phyloP scores from a whole-genome alignment of 2,329 filamentous ascomycete species.

The Xylaria sp. region DNA sequence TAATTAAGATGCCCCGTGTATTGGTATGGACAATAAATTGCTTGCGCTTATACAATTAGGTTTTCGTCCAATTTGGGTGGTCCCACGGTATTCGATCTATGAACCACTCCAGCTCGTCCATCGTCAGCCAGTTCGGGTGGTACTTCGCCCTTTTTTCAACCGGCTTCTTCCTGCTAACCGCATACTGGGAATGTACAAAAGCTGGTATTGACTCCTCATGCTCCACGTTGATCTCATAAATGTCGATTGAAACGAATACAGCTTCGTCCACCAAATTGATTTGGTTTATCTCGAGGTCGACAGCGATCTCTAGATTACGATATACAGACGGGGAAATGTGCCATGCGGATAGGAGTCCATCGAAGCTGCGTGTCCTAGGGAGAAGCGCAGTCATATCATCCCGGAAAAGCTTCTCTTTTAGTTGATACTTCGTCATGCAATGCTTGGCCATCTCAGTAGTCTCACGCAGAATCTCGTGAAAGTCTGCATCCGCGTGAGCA shows the following conservation, averaged over 20 bases:
- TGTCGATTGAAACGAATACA: conserved; percentile 28
- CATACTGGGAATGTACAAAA: conserved; percentile 8
- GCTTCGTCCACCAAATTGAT: conserved; percentile 18
- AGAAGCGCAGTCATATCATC: neutral
- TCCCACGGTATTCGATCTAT: conserved; percentile 20
- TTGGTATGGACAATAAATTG: too few species aligned
- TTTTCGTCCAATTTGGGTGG: neutral
- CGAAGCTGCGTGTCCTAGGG: neutral
- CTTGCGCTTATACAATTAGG: too few species aligned
- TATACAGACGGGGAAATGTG: neutral
- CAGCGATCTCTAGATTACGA: conserved; percentile 17
- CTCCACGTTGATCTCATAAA: conserved; percentile 8
- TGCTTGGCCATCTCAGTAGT: neutral
- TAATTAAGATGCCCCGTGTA: too few species aligned
- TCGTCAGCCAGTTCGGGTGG: conserved; percentile 6
- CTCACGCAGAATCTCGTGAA: conserved; percentile 10
- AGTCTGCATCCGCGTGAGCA: conserved; percentile 15
- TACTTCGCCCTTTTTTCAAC: neutral
- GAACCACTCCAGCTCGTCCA: conserved; percentile 30
- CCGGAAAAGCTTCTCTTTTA: conserved; percentile 17
- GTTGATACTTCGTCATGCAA: conserved; percentile 26
- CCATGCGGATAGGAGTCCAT: conserved; percentile 23
- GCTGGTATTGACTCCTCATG: neutral
- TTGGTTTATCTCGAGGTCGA: conserved; percentile 15
- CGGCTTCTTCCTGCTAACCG: neutral